Conservation (phyloP, 768 basidiomycete species). For the Collybia nuda region DNA sequence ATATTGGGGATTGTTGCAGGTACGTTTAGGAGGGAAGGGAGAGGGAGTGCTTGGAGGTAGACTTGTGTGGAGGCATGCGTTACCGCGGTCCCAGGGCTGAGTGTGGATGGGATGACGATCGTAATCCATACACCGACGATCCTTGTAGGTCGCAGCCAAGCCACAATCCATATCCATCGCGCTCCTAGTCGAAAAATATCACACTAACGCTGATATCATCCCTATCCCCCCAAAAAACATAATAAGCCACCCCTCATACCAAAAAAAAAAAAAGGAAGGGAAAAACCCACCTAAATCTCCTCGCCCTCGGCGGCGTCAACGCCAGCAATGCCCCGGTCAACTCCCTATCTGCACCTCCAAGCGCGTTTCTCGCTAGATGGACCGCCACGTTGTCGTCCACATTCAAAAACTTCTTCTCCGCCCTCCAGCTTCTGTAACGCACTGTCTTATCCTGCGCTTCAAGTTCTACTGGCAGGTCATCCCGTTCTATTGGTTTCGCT, state of each 20-base stretch:
- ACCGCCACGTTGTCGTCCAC: conserved; percentile 43
- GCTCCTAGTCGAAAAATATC: conserved; percentile 22
- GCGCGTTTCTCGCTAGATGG: conserved; percentile 53
- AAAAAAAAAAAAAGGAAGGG: neutral
- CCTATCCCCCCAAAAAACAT: conserved; percentile 11
- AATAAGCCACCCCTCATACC: too few species aligned
- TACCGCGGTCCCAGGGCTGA: too few species aligned
- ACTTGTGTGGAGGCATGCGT: too few species aligned
- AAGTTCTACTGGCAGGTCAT: conserved; percentile 31
- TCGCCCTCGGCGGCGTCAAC: conserved; percentile 33
- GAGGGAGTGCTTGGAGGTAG: too few species aligned
- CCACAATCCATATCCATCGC: too few species aligned
- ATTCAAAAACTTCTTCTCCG: conserved; percentile 39
- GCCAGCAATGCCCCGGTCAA: conserved; percentile 37
- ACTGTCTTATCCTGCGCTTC: conserved; percentile 24
- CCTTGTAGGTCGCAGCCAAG: too few species aligned
- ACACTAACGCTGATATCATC: conserved; percentile 26
- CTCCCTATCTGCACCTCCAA: conserved; percentile 50
- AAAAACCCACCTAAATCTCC: conserved; percentile 34
- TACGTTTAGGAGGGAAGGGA: too few species aligned
- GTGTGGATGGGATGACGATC: too few species aligned
- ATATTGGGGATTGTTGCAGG: too few species aligned
- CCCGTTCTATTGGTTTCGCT: conserved; percentile 1
- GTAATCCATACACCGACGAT: neutral
- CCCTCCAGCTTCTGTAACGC: conserved; percentile 35